These are phyloP conservation scores for Ogataea methanolica DNA, from an alignment of 805 yeast species.

Conservation along the genomic window DNA sequence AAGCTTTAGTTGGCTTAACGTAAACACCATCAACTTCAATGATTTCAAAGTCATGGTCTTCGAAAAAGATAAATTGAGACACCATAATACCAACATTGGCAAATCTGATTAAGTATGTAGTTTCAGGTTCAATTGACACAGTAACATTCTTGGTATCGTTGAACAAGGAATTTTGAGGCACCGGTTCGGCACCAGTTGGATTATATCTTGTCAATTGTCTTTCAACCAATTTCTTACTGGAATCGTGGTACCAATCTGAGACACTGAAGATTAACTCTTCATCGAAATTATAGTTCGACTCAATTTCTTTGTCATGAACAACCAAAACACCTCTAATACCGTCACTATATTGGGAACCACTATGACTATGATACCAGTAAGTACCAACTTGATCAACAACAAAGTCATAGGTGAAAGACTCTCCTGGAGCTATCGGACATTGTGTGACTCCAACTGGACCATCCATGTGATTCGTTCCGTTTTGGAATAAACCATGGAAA, in stretches of 20 bases:
- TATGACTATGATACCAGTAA: slow-evolving; percentile 83
- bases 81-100: slow-evolving; percentile 69
- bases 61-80: slow-evolving; percentile 63
- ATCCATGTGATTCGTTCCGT: slow-evolving; percentile 60
- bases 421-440: slow-evolving; percentile 72
- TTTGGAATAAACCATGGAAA: slow-evolving; percentile 75
- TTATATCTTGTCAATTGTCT: slow-evolving; percentile 59
- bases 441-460: slow-evolving; percentile 80
- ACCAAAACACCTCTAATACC: slow-evolving; percentile 69
- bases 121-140: slow-evolving; percentile 50
- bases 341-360: slow-evolving; percentile 74
- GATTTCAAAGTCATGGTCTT: slow-evolving; percentile 66
- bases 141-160: slow-evolving; percentile 60
- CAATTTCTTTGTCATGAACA: slow-evolving; percentile 48
- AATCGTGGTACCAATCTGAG: slow-evolving; percentile 61
- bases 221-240: slow-evolving; percentile 40
- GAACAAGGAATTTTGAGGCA: slow-evolving; percentile 61
- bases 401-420: slow-evolving; percentile 64
- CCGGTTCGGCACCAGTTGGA: slow-evolving; percentile 84
- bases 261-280: slow-evolving; percentile 55
- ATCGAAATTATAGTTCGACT: slow-evolving; percentile 54
- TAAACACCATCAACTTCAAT: slow-evolving; percentile 75
- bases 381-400: slow-evolving; percentile 70
- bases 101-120: slow-evolving; percentile 60
- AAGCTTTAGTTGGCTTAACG: slow-evolving; percentile 52